phyloP scores from a whole-genome alignment of 73 alveolate genomes.

The Effrenium voratum region DNA sequence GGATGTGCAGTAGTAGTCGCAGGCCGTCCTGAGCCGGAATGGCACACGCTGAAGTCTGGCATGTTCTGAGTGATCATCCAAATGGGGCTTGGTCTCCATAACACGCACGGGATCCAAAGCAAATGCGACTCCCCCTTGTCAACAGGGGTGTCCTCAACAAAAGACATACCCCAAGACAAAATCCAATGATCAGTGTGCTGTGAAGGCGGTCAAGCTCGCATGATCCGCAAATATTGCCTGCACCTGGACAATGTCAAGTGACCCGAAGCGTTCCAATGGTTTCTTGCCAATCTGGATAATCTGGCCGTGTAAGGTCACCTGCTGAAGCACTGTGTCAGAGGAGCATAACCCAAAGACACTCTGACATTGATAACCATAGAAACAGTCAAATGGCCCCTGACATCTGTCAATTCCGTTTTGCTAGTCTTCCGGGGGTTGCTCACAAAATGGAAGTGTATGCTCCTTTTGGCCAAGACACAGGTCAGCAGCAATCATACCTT shows the following conservation, averaged over 20 bases:
- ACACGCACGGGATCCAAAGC: not conserved
- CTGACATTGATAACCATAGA: not conserved
- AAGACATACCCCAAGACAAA: not conserved
- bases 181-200: not conserved
- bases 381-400: not conserved
- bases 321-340: not conserved
- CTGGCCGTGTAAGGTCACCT: no score
- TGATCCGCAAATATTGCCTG: no score
- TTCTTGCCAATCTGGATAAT: no score
- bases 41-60: not conserved
- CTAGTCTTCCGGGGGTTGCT: not conserved
- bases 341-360: not conserved
- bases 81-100: not conserved
- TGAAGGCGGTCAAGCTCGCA: not conserved
- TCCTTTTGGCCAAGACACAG: not conserved
- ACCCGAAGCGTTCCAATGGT: no score
- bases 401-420: not conserved
- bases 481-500: not conserved
- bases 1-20: slow-evolving; percentile 44
- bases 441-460: no score
- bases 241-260: no score
- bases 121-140: not conserved
- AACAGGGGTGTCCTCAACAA: not conserved
- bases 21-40: not conserved
- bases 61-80: not conserved